A percentile compares a stretch with the other conserved stretches of the same genome.
These are phyloP conservation scores for Penicillium sp. DNA, from an alignment of 2,329 filamentous ascomycete species.

Conservation along the genomic window DNA sequence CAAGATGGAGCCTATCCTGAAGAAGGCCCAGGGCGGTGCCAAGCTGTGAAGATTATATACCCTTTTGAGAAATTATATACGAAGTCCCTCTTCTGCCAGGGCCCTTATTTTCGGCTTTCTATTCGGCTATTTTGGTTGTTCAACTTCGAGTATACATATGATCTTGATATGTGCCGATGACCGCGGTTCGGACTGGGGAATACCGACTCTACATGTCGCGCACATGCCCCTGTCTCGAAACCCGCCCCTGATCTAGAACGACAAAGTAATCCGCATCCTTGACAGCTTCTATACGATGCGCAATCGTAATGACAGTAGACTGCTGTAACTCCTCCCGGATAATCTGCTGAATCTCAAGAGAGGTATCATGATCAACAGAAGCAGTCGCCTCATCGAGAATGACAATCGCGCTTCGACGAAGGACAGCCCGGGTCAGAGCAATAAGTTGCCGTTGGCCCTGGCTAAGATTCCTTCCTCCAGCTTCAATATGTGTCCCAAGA, in stretches of 20 bases:
- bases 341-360: constrained; percentile 43
- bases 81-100: background rate
- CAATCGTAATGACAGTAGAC: constrained; percentile 63
- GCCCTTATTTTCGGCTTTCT: background rate
- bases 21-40: constrained; percentile 79
- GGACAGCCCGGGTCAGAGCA: constrained; percentile 60
- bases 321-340: constrained; percentile 36
- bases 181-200: background rate
- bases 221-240: constrained; percentile 36
- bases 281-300: constrained; percentile 63
- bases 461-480: constrained; percentile 60
- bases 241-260: constrained; percentile 52
- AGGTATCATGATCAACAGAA: constrained; percentile 62
- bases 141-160: background rate
- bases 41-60: constrained; percentile 64
- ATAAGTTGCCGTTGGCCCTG: constrained; percentile 67
- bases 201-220: constrained; percentile 18
- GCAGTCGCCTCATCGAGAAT: constrained; percentile 67
- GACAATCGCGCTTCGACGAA: constrained; percentile 60
- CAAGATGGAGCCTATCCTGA: constrained; percentile 88
- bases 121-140: background rate
- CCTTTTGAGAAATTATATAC: constrained; percentile 15
- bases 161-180: background rate
- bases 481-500: constrained; percentile 56
- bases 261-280: constrained; percentile 57